phyloP scores from a whole-genome alignment of 306 rosid species.

The Prosopis cineraria region DNA sequence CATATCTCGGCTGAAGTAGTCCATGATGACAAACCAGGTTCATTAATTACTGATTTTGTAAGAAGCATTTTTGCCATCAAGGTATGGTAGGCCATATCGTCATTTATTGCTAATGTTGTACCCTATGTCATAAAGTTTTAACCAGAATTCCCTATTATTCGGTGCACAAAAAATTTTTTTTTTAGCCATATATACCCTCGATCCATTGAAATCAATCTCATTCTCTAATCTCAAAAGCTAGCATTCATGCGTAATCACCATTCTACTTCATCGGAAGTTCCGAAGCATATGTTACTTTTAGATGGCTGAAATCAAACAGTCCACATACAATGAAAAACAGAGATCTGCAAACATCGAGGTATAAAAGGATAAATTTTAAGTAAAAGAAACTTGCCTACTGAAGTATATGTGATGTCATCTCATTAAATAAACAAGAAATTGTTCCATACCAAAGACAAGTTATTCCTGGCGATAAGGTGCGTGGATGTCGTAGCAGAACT shows the following conservation, averaged over 20 bases:
- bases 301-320: conserved; percentile 5
- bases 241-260: neutral
- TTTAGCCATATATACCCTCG: neutral
- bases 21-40: neutral
- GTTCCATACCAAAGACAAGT: neutral
- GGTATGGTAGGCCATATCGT: conserved; percentile 1
- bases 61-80: neutral
- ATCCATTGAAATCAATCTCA: neutral
- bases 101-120: neutral
- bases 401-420: neutral
- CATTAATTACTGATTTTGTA: neutral
- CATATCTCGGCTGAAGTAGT: neutral
- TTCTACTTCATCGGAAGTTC: neutral
- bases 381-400: neutral
- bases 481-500: neutral
- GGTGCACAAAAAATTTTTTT: neutral
- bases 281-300: neutral
- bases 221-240: neutral
- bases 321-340: conserved; percentile 20
- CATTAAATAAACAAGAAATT: neutral
- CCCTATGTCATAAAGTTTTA: neutral
- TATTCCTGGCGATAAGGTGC: neutral
- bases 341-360: neutral
- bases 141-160: neutral
- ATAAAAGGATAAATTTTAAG: neutral